Conservation (phyloP, 108 stramenopile species). For the Nannochloropsis oceanica region DNA sequence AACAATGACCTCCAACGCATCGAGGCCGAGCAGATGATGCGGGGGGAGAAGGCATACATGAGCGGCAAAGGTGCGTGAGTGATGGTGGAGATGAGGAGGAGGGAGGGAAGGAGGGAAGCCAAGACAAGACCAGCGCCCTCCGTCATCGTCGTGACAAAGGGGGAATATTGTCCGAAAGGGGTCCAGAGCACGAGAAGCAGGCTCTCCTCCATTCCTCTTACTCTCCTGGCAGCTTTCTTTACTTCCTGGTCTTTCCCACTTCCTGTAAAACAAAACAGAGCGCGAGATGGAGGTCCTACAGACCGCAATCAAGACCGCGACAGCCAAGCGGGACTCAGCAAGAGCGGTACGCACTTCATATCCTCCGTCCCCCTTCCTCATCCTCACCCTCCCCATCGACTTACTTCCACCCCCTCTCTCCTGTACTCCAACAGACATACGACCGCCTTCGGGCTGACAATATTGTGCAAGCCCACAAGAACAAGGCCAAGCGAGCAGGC, state of each 20-base stretch:
- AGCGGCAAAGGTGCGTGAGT: not conserved
- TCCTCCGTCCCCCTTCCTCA: no score
- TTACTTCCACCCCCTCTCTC: no score
- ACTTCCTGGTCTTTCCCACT: not conserved
- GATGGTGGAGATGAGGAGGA: not conserved
- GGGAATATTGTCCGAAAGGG: no score
- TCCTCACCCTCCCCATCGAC: no score
- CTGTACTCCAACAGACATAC: not conserved
- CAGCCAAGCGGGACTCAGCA: not conserved
- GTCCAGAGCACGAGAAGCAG: no score
- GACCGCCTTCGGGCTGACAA: not conserved
- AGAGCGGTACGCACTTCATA: not conserved
- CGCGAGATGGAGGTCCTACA: not conserved
- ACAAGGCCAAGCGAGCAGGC: not conserved
- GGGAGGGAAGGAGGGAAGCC: no score
- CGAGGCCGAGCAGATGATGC: not conserved
- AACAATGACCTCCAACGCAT: not conserved
- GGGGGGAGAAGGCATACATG: not conserved
- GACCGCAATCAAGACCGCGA: not conserved
- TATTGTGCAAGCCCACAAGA: not conserved
- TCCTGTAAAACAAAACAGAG: not conserved
- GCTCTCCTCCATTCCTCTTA: no score
- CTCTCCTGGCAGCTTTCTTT: no score
- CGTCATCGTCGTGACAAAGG: no score
- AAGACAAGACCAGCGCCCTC: no score